Conservation (phyloP, 495 filamentous ascomycete genomes). For the Penicillium bialowiezense region DNA sequence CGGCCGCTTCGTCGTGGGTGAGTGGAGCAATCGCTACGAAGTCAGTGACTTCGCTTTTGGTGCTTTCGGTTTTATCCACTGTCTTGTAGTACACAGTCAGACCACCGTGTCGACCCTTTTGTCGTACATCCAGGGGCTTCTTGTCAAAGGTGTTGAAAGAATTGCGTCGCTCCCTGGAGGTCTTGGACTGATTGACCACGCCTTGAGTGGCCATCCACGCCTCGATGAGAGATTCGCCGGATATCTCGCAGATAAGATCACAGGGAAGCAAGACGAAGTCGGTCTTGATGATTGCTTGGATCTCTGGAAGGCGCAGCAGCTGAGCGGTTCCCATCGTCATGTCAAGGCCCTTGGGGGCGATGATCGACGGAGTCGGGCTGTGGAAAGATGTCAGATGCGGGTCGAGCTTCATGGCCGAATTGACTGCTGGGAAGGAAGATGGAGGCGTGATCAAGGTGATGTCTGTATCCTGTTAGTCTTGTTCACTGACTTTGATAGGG, state of each 20-base stretch:
- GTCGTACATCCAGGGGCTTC: too few relatives aligned
- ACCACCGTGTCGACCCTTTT: too few relatives aligned
- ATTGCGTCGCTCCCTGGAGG: too few relatives aligned
- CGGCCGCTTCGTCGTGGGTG: neutral
- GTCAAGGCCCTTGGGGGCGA: neutral
- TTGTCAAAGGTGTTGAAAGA: too few relatives aligned
- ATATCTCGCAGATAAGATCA: neutral
- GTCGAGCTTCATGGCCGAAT: neutral
- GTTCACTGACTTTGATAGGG: too few relatives aligned
- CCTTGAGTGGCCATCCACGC: neutral
- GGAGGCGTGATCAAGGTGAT: neutral
- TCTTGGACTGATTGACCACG: too few relatives aligned
- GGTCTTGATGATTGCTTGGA: neutral
- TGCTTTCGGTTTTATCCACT: neutral
- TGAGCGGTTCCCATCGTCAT: neutral
- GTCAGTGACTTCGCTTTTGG: neutral
- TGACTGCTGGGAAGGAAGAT: neutral
- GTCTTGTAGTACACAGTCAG: neutral
- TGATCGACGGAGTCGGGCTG: neutral
- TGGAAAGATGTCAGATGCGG: neutral
- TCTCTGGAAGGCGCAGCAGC: neutral
- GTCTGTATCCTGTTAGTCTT: neutral
- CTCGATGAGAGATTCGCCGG: neutral
- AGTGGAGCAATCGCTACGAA: neutral
- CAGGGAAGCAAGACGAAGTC: neutral